Evolutionary conservation across 306 rosid genomes (phyloP).

Genomic region (Hylodesmum podocarpum): DNA sequence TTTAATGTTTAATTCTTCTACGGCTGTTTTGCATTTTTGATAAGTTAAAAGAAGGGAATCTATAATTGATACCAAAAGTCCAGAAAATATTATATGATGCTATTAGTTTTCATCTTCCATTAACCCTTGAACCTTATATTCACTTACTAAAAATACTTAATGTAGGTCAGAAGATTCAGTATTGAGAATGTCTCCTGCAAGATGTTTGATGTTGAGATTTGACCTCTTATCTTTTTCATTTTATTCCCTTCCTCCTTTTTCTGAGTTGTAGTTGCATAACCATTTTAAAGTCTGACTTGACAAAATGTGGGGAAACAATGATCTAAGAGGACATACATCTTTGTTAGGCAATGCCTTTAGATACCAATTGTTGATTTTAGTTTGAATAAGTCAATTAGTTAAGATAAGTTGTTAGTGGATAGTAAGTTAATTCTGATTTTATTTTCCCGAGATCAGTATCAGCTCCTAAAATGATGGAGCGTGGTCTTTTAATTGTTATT

Average conservation of each 20-base stretch:
- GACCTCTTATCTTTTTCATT: background rate
- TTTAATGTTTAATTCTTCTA: background rate
- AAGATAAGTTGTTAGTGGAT: no score
- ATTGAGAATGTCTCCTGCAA: background rate
- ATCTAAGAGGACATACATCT: background rate
- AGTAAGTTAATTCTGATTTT: no score
- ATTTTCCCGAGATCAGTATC: no score
- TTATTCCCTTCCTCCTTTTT: background rate
- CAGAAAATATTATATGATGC: background rate
- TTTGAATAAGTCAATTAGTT: no score
- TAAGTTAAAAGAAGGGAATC: background rate
- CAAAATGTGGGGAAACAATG: background rate
- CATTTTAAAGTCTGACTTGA: conserved; percentile 7
- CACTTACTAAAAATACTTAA: background rate
- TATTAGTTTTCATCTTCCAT: background rate
- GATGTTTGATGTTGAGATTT: background rate
- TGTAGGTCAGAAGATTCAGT: background rate
- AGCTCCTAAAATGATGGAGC: no score
- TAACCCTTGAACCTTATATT: background rate
- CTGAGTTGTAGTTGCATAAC: background rate
- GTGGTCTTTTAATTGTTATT: no score
- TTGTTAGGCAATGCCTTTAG: no score
- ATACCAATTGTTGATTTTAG: no score
- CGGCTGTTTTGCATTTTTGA: background rate
- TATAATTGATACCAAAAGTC: background rate